Evolutionary conservation across 768 basidiomycete species (phyloP).

Genomic region (Podaxis sp.): DNA sequence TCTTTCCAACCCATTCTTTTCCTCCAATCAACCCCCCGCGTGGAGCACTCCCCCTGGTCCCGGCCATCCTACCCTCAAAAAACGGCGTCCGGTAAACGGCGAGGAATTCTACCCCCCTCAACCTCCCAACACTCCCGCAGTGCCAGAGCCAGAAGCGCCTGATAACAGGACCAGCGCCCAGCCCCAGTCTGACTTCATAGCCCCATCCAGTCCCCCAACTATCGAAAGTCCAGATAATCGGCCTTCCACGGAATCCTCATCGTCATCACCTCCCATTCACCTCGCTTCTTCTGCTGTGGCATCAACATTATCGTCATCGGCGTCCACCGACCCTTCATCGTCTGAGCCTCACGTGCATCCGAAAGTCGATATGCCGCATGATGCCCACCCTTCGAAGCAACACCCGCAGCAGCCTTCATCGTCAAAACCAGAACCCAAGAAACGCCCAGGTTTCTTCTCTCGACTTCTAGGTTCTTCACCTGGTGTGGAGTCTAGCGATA

Average conservation of each 20-base stretch:
- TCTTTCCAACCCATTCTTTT: conserved; percentile 44
- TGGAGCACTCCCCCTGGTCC: conserved; percentile 27
- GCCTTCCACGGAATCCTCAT: conserved; percentile 16
- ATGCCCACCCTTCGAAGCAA: conserved; percentile 10
- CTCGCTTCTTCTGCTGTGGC: conserved; percentile 3
- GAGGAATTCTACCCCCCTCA: background rate
- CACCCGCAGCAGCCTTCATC: background rate
- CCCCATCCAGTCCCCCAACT: conserved; percentile 21
- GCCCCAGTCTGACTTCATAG: conserved; percentile 33
- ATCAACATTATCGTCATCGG: background rate
- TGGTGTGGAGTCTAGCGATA: background rate
- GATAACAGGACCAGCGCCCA: conserved; percentile 16
- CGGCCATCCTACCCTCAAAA: conserved; percentile 32
- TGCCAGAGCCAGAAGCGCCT: conserved; percentile 16
- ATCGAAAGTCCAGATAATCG: background rate
- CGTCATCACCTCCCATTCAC: conserved; percentile 20
- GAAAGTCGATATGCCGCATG: conserved; percentile 14
- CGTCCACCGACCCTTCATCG: conserved; percentile 3
- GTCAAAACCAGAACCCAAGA: conserved; percentile 16
- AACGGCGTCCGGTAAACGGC: conserved; percentile 20
- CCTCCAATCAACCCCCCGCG: conserved; percentile 28
- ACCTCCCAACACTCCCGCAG: conserved; percentile 12
- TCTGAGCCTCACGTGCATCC: conserved; percentile 12
- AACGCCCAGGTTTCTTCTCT: conserved; percentile 17
- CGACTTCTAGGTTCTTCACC: conserved; percentile 9